Evolutionary conservation across 345 rosid species (phyloP), one percentile per base, ranked within the genome.

Genomic region (Brassica incana): DNA sequence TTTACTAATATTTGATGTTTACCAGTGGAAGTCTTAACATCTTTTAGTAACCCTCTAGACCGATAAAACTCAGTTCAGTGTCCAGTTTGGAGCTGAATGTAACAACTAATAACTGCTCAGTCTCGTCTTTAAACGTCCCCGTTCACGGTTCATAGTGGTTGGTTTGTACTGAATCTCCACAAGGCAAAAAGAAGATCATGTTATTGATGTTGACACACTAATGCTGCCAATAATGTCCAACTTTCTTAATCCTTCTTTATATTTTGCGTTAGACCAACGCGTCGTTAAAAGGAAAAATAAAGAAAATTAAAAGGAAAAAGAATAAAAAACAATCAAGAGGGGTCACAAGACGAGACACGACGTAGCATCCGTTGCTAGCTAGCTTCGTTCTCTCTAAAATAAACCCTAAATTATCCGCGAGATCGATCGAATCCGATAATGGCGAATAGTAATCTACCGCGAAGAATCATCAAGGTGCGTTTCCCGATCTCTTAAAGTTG

Each of bases 391-490:
- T 73, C 67, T 62, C 54, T 8, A 5, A 1, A 11, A 62, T 73
- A 64, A 73, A 68, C 82, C 84, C 76, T 77, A 77, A 54, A 14
- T 48, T 33, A 45, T 58, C 50, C 0, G 4, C 52, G 23, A 36
- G 67, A 48, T 52, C 79, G 56, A 77, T 69, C 83, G 43, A 76
- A 72, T 66, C 80, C 15, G 9, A 23, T 64, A 71, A 90, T 96
- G 99, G 99, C 99, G 15, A 93, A 89, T 85, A 93, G 95, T 80
- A 96, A 96, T 87, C 99, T 96, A 12, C 99, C 99, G 50, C 90
- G 99, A 12, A 82, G 99, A 84, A 96, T 96, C 86, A 96, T 96
- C 87, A 96, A 96, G 99, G 99, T 96, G 12, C 70, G 71, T 29
- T 83, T 54, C 48, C 65, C 84, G 40, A 45, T 74, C 74, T 68